Conservation (phyloP, 768 basidiomycete genomes). For the Asterophora parasitica region DNA sequence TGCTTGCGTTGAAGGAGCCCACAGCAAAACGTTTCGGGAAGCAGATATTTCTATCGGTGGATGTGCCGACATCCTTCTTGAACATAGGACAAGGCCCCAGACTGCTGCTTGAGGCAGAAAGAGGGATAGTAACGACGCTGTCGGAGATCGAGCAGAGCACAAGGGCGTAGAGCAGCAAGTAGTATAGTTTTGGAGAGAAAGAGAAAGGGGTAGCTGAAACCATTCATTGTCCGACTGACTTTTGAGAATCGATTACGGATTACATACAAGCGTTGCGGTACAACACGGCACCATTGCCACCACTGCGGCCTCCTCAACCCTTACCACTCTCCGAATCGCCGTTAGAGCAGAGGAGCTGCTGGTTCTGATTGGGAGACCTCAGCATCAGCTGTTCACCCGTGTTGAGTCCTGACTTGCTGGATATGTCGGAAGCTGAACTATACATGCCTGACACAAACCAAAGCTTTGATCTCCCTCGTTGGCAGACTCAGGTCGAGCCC, state of each 20-base stretch:
- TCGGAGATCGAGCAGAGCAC: slow-evolving; percentile 23
- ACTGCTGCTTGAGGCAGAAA: slow-evolving; percentile 55
- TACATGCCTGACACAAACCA: slow-evolving; percentile 78
- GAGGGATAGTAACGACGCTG: slow-evolving; percentile 47
- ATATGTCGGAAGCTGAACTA: slow-evolving; percentile 73
- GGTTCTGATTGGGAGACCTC: slow-evolving; percentile 4
- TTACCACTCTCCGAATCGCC: slow-evolving; percentile 9
- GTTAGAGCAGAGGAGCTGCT: slow-evolving; percentile 4
- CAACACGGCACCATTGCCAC: slow-evolving; percentile 12
- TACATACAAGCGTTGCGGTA: slow-evolving; percentile 18
- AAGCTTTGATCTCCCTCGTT: slow-evolving; percentile 77
- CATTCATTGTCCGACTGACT: slow-evolving; percentile 11
- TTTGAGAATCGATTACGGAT: slow-evolving; percentile 19
- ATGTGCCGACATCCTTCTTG: slow-evolving; percentile 38
- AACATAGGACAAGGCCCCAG: slow-evolving; percentile 43
- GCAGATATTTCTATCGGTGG: slow-evolving; percentile 71
- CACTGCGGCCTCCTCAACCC: slow-evolving; percentile 6
- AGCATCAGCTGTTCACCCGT: slow-evolving; percentile 14
- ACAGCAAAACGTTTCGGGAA: slow-evolving; percentile 61
- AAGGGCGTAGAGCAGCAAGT: background rate
- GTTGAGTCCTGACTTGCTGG: slow-evolving; percentile 20
- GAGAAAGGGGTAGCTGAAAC: slow-evolving; percentile 13
- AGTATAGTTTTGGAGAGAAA: background rate
- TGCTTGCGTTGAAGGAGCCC: slow-evolving; percentile 15
- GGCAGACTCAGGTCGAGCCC: slow-evolving; percentile 63